A percentile compares a stretch with the other conserved stretches of the same genome.
Conservation (phyloP, 2,329 filamentous ascomycete species). For the Grosmannia huntii region DNA sequence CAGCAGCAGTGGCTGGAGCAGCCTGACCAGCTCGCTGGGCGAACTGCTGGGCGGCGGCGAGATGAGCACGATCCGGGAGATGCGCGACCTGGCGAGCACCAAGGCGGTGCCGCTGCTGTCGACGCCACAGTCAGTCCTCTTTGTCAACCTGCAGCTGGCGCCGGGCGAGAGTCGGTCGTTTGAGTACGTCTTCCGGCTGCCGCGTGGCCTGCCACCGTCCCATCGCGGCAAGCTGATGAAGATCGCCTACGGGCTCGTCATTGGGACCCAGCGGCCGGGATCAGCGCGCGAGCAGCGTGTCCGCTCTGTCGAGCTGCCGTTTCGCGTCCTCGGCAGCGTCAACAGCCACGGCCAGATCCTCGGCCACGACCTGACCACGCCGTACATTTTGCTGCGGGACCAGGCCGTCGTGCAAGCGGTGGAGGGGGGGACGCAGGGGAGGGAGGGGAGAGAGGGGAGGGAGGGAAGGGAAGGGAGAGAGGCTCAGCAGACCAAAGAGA, state of each 20-base stretch:
- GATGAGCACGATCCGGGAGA: conserved; percentile 87
- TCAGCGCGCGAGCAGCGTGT: conserved; percentile 69
- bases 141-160: conserved; percentile 78
- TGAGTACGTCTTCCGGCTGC: conserved; percentile 75
- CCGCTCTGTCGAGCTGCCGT: conserved; percentile 82
- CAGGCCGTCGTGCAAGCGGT: conserved; percentile 50
- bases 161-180: conserved; percentile 84
- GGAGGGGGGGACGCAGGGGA: conserved; percentile 13
- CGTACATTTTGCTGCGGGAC: conserved; percentile 80
- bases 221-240: conserved; percentile 91
- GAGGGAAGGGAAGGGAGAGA: too few relatives aligned
- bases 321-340: conserved; percentile 85
- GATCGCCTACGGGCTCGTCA: conserved; percentile 78
- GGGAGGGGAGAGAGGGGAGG: too few relatives aligned
- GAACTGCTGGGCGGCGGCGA: conserved; percentile 79
- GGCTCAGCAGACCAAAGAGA: not conserved
- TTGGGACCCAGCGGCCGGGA: conserved; percentile 80
- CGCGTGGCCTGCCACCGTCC: conserved; percentile 77
- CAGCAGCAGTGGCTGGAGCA: conserved; percentile 68
- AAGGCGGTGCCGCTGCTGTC: conserved; percentile 85
- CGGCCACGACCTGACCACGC: conserved; percentile 87
- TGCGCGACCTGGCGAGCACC: conserved; percentile 76
- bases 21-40: conserved; percentile 74
- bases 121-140: conserved; percentile 88
- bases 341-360: conserved; percentile 79